phyloP scores from a whole-genome alignment of 257 asterid genomes.

The Solanum commersonii region DNA sequence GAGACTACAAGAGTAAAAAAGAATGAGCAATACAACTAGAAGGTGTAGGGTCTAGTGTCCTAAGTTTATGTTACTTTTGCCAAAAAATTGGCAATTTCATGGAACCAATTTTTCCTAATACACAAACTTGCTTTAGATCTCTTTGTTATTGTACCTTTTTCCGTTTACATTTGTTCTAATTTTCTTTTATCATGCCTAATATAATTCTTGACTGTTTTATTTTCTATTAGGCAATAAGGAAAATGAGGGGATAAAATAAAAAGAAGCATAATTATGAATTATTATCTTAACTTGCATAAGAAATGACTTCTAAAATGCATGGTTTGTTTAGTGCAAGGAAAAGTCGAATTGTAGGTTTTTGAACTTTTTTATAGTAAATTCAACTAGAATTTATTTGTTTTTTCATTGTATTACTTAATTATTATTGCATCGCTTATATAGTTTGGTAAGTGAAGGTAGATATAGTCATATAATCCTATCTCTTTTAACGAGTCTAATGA shows the following conservation, averaged over 20 bases:
- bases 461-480: background rate
- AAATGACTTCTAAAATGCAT: background rate
- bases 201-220: background rate
- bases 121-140: background rate
- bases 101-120: background rate
- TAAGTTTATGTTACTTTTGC: slow-evolving; percentile 22
- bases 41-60: slow-evolving; percentile 17
- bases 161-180: background rate
- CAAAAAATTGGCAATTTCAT: slow-evolving; percentile 15
- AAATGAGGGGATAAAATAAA: background rate
- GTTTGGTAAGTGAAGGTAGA: background rate
- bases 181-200: background rate
- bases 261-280: background rate
- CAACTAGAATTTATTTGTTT: background rate
- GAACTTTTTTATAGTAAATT: background rate
- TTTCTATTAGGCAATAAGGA: background rate
- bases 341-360: background rate
- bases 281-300: background rate
- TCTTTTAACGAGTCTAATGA: background rate
- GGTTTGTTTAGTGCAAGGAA: background rate
- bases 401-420: background rate
- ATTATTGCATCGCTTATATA: background rate
- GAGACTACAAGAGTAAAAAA: background rate
- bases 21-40: slow-evolving; percentile 1
- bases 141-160: background rate